These are phyloP conservation scores for Monilinia vaccinii-corymbosi DNA, from an alignment of 2,329 filamentous ascomycete species.

Conservation along the genomic window DNA sequence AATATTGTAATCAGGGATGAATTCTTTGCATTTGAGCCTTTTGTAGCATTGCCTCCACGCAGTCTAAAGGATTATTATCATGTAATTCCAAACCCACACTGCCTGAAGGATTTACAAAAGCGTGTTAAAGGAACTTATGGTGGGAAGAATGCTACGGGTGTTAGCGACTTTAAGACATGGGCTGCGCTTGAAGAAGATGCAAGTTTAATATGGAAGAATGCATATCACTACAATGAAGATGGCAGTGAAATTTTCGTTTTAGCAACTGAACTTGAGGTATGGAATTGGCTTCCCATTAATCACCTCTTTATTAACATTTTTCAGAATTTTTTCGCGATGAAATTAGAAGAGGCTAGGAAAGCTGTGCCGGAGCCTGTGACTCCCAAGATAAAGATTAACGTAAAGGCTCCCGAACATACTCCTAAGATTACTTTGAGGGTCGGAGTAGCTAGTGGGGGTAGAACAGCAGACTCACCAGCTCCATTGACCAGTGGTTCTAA, in stretches of 20 bases:
- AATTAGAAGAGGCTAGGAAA: conserved; percentile 63
- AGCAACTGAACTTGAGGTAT: conserved; percentile 70
- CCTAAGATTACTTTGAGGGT: conserved; percentile 68
- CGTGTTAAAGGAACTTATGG: conserved; percentile 64
- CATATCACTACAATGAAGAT: conserved; percentile 84
- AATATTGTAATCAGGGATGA: conserved; percentile 43
- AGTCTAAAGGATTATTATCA: conserved; percentile 77
- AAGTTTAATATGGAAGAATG: conserved; percentile 78
- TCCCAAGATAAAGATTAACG: conserved; percentile 59
- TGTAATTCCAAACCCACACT: conserved; percentile 72
- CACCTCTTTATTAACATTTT: conserved; percentile 14
- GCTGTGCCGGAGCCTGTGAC: conserved; percentile 63
- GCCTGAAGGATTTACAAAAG: conserved; percentile 69
- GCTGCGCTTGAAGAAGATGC: conserved; percentile 70
- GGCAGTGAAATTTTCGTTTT: conserved; percentile 74
- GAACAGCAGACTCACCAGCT: conserved; percentile 43
- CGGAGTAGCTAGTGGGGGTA: conserved; percentile 35
- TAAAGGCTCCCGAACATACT: conserved; percentile 51
- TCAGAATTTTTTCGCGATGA: conserved; percentile 58
- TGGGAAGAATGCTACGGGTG: conserved; percentile 50
- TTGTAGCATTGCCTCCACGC: conserved; percentile 68
- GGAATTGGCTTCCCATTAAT: conserved; percentile 9
- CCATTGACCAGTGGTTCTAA: conserved; percentile 37
- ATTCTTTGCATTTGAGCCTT: conserved; percentile 62
- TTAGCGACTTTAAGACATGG: conserved; percentile 73